These are phyloP conservation scores for Rosa lucieae DNA, from an alignment of 306 rosid genomes.

Conservation along the genomic window DNA sequence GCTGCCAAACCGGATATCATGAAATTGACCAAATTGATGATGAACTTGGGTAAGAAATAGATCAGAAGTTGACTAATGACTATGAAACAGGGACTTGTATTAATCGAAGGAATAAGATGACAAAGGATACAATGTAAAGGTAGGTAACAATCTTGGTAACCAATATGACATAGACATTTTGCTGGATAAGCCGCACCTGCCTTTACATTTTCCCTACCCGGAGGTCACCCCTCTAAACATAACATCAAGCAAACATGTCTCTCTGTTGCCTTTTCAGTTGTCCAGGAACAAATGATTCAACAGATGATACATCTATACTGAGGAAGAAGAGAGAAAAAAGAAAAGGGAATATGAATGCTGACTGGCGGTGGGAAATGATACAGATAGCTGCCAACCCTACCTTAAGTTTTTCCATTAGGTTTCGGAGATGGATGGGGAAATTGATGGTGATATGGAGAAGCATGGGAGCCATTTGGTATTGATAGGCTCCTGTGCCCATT, in stretches of 20 bases:
- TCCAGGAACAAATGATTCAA: constrained; percentile 61
- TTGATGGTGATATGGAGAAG: constrained; percentile 91
- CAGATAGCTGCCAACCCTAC: constrained; percentile 35
- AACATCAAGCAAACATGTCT: constrained; percentile 49
- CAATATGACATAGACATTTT: constrained; percentile 32
- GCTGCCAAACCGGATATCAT: background rate
- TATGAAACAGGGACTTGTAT: constrained; percentile 22
- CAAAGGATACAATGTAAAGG: constrained; percentile 17
- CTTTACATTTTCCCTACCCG: constrained; percentile 33
- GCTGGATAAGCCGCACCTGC: constrained; percentile 42
- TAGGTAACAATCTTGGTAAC: constrained; percentile 36
- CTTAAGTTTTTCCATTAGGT: constrained; percentile 71
- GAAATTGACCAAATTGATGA: background rate
- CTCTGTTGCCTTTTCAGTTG: constrained; percentile 45
- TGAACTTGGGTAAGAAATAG: background rate
- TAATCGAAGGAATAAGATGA: constrained; percentile 21
- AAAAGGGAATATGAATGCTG: constrained; percentile 18
- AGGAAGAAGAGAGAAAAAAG: constrained; percentile 4
- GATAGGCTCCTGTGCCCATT: constrained; percentile 86
- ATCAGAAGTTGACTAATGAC: background rate
- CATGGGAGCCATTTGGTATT: constrained; percentile 65
- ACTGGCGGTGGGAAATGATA: constrained; percentile 34
- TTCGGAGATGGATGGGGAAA: constrained; percentile 84
- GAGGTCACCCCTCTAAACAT: constrained; percentile 47
- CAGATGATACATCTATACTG: constrained; percentile 46